Conservation (phyloP, 2,329 filamentous ascomycete genomes). For the Scedosporium minutisporum region DNA sequence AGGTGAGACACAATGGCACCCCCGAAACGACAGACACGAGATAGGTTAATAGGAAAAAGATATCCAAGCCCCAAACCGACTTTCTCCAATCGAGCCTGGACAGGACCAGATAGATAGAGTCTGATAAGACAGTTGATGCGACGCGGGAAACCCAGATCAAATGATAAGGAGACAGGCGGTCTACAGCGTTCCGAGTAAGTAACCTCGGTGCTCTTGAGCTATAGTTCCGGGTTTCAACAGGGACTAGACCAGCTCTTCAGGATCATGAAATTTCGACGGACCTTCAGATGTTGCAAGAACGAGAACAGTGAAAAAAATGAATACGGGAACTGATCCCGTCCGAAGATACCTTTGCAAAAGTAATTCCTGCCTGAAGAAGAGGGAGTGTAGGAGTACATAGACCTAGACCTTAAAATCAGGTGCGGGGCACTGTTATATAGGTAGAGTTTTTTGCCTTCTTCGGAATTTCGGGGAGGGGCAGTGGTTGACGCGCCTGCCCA, state of each 20-base stretch:
- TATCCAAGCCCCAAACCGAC: not conserved
- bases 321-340: not conserved
- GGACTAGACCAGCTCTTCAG: not conserved
- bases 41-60: not conserved
- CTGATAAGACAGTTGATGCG: not conserved
- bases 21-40: not conserved
- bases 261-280: not conserved
- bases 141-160: not conserved
- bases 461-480: conserved; percentile 1
- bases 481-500: not conserved
- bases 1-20: not conserved
- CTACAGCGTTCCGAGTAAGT: not conserved
- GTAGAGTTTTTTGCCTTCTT: not conserved
- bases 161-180: not conserved
- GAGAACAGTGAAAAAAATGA: not conserved
- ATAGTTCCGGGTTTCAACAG: not conserved
- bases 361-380: not conserved
- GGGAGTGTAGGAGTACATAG: not conserved
- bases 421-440: conserved; percentile 1
- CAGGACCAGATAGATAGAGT: not conserved
- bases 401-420: not conserved
- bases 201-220: not conserved
- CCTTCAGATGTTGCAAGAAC: not conserved
- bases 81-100: not conserved
- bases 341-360: not conserved